Base-by-base conservation (phyloP, 257 asterid species). In the Pogostemon cablin region DNA sequence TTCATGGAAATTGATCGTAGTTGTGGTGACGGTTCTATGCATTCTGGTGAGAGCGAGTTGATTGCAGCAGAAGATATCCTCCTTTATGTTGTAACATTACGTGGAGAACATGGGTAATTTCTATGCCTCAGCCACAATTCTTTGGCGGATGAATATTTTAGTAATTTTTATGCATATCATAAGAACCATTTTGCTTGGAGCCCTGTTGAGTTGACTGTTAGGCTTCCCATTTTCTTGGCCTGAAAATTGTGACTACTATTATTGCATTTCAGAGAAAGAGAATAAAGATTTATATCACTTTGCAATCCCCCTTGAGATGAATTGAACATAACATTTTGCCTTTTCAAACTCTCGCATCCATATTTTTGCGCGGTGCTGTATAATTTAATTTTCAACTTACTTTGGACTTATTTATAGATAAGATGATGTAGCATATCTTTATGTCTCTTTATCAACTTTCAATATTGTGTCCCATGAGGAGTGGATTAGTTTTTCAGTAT, bases 331-430 rank as follows among this genome's bases (percentile, higher is more conserved):
- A 49, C 25, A 2, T 40, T 15, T 65, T 62, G 40, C 49, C 68
- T 35, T 59, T 48, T 48, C 34, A 62, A 40, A 47, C 59, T 61
- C 9, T 59, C 5, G 61, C 69, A 62, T 60, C 41, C 60, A 46
- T 65, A 37, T 73, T 67, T 46, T 17, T 48, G 54, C 49, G 67
- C 46, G 38, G 63, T 50, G 9, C 25, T 63, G 11, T 46, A 40
- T 39, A 64, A 54, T 58, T 60, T 68, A 64, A 11, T 10, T 69
- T 46, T 9, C 44, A 41, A 54, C 38, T 43, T 9, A 32, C 43
- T 15, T 61, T 49, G 39, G 49, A 17, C 20, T 77, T 62, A 50
- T 12, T n/a, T 57, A 37, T 43, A 35, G 9, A 43, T 42, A 60
- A 52, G 43, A 39, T 63, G 52, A 25, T 67, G 52, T 32, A 43